These are phyloP conservation scores for Penicillium bialowiezense DNA, from an alignment of 495 filamentous ascomycete genomes.

Conservation along the genomic window DNA sequence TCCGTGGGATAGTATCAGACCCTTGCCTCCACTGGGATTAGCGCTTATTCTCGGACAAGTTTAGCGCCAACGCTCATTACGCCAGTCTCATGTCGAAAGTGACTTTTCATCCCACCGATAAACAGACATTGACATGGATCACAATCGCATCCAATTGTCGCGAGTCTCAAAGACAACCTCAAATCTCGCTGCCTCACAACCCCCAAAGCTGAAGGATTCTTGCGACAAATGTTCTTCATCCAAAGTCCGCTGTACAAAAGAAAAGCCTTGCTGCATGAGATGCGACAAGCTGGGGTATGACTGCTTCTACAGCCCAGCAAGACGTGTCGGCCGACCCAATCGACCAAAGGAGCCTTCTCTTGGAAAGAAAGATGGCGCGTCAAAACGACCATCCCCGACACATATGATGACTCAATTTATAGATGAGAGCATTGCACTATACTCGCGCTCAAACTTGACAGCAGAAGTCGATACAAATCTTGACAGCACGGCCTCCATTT, in stretches of 20 bases:
- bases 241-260: slow-evolving; percentile 39
- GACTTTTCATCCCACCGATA: neutral
- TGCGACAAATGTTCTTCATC: slow-evolving; percentile 38
- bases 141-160: neutral
- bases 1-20: no score
- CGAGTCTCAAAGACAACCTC: neutral
- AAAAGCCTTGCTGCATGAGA: slow-evolving; percentile 34
- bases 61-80: no score
- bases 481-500: neutral
- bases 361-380: neutral
- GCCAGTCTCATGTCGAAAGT: no score
- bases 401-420: neutral
- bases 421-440: slow-evolving; percentile 5
- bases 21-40: no score
- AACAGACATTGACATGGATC: neutral
- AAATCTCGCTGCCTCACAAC: no score
- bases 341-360: slow-evolving; percentile 1
- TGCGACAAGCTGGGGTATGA: slow-evolving; percentile 30
- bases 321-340: slow-evolving; percentile 19
- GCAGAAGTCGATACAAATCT: neutral
- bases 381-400: neutral
- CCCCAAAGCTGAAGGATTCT: slow-evolving; percentile 30
- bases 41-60: no score
- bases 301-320: slow-evolving; percentile 41
- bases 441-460: neutral